A percentile compares a stretch with the other conserved stretches of the same genome.
phyloP scores from a whole-genome alignment of 176 grass and related monocot genomes.

The Hsuehochloa calcarea region DNA sequence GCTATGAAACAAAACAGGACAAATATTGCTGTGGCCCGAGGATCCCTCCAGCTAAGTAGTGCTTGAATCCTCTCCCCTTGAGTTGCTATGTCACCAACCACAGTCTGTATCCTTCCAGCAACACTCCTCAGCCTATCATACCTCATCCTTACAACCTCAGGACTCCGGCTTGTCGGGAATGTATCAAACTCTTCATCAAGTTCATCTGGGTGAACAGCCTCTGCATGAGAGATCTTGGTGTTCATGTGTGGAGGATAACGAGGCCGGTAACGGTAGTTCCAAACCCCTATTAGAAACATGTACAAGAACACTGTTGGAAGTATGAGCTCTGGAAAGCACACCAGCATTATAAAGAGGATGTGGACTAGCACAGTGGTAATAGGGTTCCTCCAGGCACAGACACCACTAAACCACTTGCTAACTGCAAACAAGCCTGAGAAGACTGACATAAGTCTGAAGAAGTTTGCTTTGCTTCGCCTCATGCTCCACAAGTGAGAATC shows the following conservation, averaged over 20 bases:
- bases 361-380: conserved; percentile 92
- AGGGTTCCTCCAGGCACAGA: conserved; percentile 84
- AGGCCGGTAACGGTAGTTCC: conserved; percentile 93
- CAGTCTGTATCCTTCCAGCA: conserved; percentile 87
- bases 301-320: conserved; percentile 85
- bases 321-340: conserved; percentile 95
- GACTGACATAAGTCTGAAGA: conserved; percentile 92
- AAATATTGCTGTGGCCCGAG: conserved; percentile 82
- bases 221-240: conserved; percentile 92
- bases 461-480: conserved; percentile 95
- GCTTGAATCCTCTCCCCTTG: conserved; percentile 94
- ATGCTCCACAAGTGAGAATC: conserved; percentile 98
- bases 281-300: conserved; percentile 93
- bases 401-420: conserved; percentile 81
- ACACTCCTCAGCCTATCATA: conserved; percentile 93
- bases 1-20: conserved; percentile 80
- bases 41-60: conserved; percentile 95
- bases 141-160: conserved; percentile 67
- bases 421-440: conserved; percentile 72
- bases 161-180: conserved; percentile 62
- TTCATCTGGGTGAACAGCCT: conserved; percentile 81
- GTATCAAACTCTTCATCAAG: conserved; percentile 92
- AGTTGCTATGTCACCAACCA: conserved; percentile 86
- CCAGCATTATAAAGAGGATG: conserved; percentile 83
- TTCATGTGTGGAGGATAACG: conserved; percentile 98